These are phyloP conservation scores for Debaryomyces maramus DNA, from an alignment of 805 yeast genomes.

Conservation along the genomic window DNA sequence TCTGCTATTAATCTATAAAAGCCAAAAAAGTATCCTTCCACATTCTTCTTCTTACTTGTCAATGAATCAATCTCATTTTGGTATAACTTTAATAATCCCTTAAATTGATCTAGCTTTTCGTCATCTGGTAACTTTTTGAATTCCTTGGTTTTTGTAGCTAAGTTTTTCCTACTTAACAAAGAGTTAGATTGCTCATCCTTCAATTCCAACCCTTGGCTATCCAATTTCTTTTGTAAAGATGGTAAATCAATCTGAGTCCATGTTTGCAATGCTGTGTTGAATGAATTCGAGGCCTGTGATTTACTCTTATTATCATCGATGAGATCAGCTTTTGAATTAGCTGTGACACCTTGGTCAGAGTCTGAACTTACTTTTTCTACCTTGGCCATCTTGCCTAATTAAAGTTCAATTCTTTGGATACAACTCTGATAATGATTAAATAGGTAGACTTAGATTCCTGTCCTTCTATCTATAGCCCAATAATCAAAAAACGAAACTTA, in stretches of 20 bases:
- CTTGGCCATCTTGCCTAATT: neutral
- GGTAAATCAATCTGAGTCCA: slow-evolving; percentile 80
- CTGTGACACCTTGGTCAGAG: neutral
- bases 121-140: slow-evolving; percentile 72
- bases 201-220: slow-evolving; percentile 70
- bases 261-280: slow-evolving; percentile 61
- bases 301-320: neutral
- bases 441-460: no score
- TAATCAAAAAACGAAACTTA: no score
- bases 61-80: slow-evolving; percentile 86
- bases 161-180: slow-evolving; percentile 65
- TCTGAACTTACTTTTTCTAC: slow-evolving; percentile 1
- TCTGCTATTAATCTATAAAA: slow-evolving; percentile 77
- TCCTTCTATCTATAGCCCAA: no score
- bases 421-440: no score
- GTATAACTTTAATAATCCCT: slow-evolving; percentile 69
- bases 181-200: slow-evolving; percentile 70
- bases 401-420: no score
- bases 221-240: slow-evolving; percentile 67
- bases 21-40: slow-evolving; percentile 72
- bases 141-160: slow-evolving; percentile 83
- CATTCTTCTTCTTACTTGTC: slow-evolving; percentile 71
- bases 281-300: slow-evolving; percentile 19
- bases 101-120: slow-evolving; percentile 64
- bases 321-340: neutral